Conservation (phyloP, 169 alveolate species). For the Eimeria sp. region DNA sequence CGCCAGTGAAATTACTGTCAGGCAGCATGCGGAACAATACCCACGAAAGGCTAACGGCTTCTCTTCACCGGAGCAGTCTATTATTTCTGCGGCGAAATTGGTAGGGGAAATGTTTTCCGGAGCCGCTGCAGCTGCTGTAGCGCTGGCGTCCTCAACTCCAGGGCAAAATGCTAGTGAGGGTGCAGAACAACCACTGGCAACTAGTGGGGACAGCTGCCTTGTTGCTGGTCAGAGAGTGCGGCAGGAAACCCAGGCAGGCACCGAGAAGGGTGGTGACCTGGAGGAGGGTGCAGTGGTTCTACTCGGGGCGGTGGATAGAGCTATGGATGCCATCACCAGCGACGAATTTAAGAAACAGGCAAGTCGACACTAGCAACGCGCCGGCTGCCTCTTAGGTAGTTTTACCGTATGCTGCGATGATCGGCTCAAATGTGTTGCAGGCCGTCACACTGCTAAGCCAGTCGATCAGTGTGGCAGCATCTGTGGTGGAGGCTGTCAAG, state of each 20-base stretch:
- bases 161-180: not conserved
- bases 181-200: not conserved
- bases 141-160: slow-evolving; percentile 37
- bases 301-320: slow-evolving; percentile 66
- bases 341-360: slow-evolving; percentile 69
- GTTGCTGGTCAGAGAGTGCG: not conserved
- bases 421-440: slow-evolving; percentile 36
- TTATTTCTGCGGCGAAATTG: slow-evolving; percentile 37
- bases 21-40: slow-evolving; percentile 12
- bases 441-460: slow-evolving; percentile 77
- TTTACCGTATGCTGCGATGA: not conserved
- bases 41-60: not conserved
- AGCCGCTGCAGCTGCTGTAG: slow-evolving; percentile 67
- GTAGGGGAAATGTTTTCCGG: slow-evolving; percentile 67
- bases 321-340: slow-evolving; percentile 71
- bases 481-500: slow-evolving; percentile 74
- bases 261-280: slow-evolving; percentile 65
- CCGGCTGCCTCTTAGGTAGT: not conserved
- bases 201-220: not conserved
- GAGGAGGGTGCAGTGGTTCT: slow-evolving; percentile 56
- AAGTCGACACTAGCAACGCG: not conserved
- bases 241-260: not conserved
- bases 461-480: slow-evolving; percentile 73
- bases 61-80: slow-evolving; percentile 37
- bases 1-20: slow-evolving; percentile 42